phyloP scores from a whole-genome alignment of 805 yeast genomes.

The Kregervanrija delftensis region DNA sequence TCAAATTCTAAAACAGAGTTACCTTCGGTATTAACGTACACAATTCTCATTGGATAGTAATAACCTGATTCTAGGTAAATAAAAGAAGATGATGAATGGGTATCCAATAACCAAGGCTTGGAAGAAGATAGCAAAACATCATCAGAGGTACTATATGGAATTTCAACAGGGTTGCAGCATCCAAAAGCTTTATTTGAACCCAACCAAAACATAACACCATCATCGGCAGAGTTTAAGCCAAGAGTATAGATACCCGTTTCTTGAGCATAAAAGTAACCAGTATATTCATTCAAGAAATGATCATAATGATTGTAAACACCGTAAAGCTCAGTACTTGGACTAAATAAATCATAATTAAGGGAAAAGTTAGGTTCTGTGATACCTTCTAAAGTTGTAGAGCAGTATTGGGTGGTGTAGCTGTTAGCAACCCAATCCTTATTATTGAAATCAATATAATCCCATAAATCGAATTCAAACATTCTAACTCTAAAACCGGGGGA shows the following conservation, averaged over 20 bases:
- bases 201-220: constrained; percentile 25
- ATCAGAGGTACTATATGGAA: constrained; percentile 1
- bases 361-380: constrained; percentile 5
- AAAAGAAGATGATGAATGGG: constrained; percentile 2
- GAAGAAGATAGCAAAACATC: constrained; percentile 3
- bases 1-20: no score
- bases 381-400: constrained; percentile 2
- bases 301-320: neutral
- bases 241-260: constrained; percentile 25
- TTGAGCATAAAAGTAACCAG: constrained; percentile 20
- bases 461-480: constrained; percentile 3
- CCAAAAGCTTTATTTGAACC: constrained; percentile 26
- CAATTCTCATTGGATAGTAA: constrained; percentile 14
- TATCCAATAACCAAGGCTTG: neutral
- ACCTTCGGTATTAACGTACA: constrained; percentile 1
- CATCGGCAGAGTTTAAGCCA: constrained; percentile 20
- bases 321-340: neutral
- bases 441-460: constrained; percentile 5
- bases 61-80: constrained; percentile 8
- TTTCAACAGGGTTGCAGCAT: constrained; percentile 24
- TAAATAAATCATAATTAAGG: neutral
- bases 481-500: constrained; percentile 6
- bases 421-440: constrained; percentile 3
- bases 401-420: neutral
- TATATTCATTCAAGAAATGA: constrained; percentile 7